phyloP scores from a whole-genome alignment of 83 land plant genomes.

The Thuja plicata region DNA sequence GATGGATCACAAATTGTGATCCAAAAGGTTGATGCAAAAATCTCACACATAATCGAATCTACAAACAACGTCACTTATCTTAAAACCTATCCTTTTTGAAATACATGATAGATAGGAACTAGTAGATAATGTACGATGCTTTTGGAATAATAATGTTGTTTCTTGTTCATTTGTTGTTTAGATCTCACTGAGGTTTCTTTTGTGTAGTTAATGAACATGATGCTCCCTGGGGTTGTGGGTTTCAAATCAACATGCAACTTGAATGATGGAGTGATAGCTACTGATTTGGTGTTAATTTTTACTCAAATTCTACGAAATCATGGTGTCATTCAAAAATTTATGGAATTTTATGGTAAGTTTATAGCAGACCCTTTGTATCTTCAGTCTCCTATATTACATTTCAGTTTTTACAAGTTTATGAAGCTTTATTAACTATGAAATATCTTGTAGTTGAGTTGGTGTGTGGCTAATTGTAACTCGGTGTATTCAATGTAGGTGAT shows the following conservation, averaged over 20 bases:
- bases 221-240: conserved; percentile 96
- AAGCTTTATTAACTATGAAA: too few relatives aligned
- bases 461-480: neutral
- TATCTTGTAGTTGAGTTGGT: neutral
- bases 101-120: neutral
- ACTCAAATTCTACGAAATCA: conserved; percentile 98
- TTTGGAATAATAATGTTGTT: neutral
- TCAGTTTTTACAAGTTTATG: neutral
- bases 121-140: neutral
- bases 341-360: conserved; percentile 88
- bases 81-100: neutral
- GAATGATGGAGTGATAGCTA: conserved; percentile 90
- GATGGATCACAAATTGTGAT: too few relatives aligned
- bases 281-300: conserved; percentile 95
- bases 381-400: neutral
- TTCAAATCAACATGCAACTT: conserved; percentile 88
- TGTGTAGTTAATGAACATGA: conserved; percentile 98
- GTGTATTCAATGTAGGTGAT: conserved; percentile 51
- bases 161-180: neutral
- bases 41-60: too few relatives aligned
- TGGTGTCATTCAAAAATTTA: conserved; percentile 99
- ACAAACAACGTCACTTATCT: neutral
- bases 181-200: neutral
- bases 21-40: too few relatives aligned
- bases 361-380: neutral